Percentiles rank a stretch among this genome's conserved stretches.
Evolutionary conservation across 2,329 filamentous ascomycete species (phyloP).

Genomic region (Calonectria ilicicola): DNA sequence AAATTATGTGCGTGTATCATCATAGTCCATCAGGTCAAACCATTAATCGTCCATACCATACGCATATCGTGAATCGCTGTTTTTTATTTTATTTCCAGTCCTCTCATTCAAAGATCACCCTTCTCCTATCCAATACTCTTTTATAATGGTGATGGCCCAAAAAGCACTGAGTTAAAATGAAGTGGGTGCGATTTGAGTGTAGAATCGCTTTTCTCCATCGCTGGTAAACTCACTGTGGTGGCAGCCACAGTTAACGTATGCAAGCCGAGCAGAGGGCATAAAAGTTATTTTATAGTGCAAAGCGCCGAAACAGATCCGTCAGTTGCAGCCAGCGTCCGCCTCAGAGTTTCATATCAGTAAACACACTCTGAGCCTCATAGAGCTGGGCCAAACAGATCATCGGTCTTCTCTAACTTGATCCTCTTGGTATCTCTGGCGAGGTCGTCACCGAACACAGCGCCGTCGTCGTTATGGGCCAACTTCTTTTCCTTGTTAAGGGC

Average conservation of each 20-base stretch:
- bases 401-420: slow-evolving; percentile 55
- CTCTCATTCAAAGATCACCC: background rate
- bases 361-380: slow-evolving; percentile 41
- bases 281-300: background rate
- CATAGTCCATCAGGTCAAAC: background rate
- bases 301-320: background rate
- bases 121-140: background rate
- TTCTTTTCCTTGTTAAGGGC: slow-evolving; percentile 59
- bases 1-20: background rate
- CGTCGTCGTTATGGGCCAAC: slow-evolving; percentile 53
- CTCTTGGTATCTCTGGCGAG: slow-evolving; percentile 58
- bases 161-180: background rate
- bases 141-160: background rate
- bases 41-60: background rate
- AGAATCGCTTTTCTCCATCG: background rate
- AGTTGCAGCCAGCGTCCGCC: background rate
- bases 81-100: background rate
- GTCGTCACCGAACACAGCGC: slow-evolving; percentile 58
- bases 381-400: slow-evolving; percentile 62
- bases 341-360: background rate
- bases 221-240: background rate
- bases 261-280: background rate
- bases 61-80: background rate
- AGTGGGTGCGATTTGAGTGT: background rate
- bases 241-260: background rate